Evolutionary conservation across 2,329 filamentous ascomycete species (phyloP), one percentile per base, ranked within the genome.

Genomic region (Aureobasidium zeae): DNA sequence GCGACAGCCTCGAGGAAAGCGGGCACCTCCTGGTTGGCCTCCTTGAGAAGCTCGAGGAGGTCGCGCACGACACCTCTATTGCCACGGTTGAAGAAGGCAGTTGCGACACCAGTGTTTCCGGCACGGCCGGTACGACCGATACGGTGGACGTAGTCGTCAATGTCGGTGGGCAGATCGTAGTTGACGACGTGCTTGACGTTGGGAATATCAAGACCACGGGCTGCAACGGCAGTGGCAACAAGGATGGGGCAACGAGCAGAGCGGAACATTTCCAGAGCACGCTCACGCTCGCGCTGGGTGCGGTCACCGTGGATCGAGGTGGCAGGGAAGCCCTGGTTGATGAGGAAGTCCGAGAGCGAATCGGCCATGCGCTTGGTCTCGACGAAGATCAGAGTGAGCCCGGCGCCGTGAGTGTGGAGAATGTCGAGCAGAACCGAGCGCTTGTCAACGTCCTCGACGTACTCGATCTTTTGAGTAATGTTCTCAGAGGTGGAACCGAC

Each of bases 331-430:
- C 80, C 88, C 69, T 96, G 89, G 73, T 95, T 95, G 73, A 96
- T 93, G 49, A 98, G 72, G 75, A 95, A 98, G 64, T 98, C 91
- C 50, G 88, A 96, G 44, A 98, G 74, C 12, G 88, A 89, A 66
- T 98, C 91, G 49, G 91, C 91, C 88, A 96, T 96, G 57, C 91
- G 89, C 81, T 98, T 98, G 49, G 91, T 96, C 75, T 96, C 91
- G 51, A 98, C 91, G 69, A 98, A 98, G 63, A 98, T 95, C 50
- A 98, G 73, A 12, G 89, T 96, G 49, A 96, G 75, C 59, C 88
- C 88, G 49, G 71, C 83, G 48, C 81, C 85, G 58, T 95, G 86
- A 30, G 86, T 94, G 75, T 96, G 89, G 44, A 98, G 81, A 53
- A 98, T 96, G 59, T 98, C 91, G 49, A 98, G 78, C 36, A 98